These are phyloP conservation scores for Huiozyma naganishii DNA, from an alignment of 805 yeast species.

Conservation along the genomic window DNA sequence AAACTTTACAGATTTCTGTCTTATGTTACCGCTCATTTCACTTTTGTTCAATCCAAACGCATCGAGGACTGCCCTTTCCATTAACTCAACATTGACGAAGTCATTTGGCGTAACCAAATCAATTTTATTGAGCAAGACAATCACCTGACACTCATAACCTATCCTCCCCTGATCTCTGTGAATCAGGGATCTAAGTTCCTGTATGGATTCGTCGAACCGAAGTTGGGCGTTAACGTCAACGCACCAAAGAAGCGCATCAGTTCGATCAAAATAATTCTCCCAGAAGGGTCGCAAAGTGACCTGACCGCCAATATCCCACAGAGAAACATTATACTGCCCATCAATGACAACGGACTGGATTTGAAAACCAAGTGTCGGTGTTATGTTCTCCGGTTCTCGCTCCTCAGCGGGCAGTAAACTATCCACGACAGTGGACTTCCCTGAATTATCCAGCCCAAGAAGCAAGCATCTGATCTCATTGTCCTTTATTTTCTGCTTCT, in stretches of 20 bases:
- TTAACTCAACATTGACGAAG: neutral
- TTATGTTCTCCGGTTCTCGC: constrained; percentile 33
- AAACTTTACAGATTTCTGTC: constrained; percentile 3
- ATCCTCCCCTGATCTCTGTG: constrained; percentile 51
- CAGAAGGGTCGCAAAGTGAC: constrained; percentile 73
- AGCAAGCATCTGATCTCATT: constrained; percentile 63
- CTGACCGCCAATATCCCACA: constrained; percentile 95
- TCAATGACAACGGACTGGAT: constrained; percentile 46
- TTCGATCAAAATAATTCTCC: constrained; percentile 83
- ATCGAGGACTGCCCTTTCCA: neutral
- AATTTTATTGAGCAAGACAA: constrained; percentile 63
- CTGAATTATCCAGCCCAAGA: constrained; percentile 83
- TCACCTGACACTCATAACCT: constrained; percentile 36
- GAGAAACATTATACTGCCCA: constrained; percentile 34
- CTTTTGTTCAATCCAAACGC: neutral
- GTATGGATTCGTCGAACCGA: constrained; percentile 52
- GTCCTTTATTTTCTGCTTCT: constrained; percentile 75
- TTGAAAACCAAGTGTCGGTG: constrained; percentile 88
- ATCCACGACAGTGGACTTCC: constrained; percentile 77
- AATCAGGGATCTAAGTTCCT: constrained; percentile 53
- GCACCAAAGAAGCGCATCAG: constrained; percentile 78
- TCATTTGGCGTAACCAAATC: constrained; percentile 37
- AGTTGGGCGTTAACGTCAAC: constrained; percentile 53
- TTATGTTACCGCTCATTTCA: neutral
- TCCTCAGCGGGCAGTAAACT: constrained; percentile 32